These are phyloP conservation scores for Albifimbria verrucaria DNA, from an alignment of 2,329 filamentous ascomycete genomes.

Conservation along the genomic window DNA sequence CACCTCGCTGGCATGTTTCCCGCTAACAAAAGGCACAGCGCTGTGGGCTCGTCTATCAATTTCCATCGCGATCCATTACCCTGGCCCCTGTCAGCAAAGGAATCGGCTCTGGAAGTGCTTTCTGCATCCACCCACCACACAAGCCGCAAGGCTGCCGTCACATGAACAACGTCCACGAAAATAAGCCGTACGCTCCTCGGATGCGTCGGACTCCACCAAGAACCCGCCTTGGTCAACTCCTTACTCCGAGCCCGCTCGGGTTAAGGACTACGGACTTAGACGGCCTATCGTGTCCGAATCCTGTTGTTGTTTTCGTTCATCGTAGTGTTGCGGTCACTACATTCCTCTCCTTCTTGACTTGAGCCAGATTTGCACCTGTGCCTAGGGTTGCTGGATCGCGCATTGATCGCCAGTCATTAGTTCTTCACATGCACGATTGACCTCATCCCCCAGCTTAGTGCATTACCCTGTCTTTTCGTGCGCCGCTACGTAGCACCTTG, in stretches of 20 bases:
- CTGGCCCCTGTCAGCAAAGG: not conserved
- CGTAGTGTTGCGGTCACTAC: too few species aligned
- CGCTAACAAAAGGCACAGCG: not conserved
- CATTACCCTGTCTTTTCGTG: too few species aligned
- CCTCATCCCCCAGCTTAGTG: too few species aligned
- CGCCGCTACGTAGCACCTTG: too few species aligned
- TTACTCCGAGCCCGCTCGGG: slow-evolving; percentile 20
- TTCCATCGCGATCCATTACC: not conserved
- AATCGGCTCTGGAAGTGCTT: too few species aligned
- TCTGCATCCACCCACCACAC: not conserved
- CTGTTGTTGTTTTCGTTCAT: too few species aligned
- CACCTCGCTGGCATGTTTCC: too few species aligned
- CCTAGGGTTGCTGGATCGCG: too few species aligned
- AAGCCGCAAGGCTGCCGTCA: slow-evolving; percentile 22
- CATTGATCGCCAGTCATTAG: too few species aligned
- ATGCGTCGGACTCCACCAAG: slow-evolving; percentile 17
- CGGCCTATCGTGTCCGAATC: not conserved
- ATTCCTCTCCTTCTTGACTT: too few species aligned
- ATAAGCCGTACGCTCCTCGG: slow-evolving; percentile 22
- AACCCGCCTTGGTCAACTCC: not conserved
- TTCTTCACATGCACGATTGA: too few species aligned
- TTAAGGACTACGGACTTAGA: slow-evolving; percentile 5
- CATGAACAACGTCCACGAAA: slow-evolving; percentile 22
- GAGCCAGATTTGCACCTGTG: too few species aligned
- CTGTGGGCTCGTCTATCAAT: not conserved